A percentile compares a stretch with the other conserved stretches of the same genome.
These are phyloP conservation scores for Monosporozyma yasuniensis DNA, from an alignment of 805 yeast genomes.

Conservation along the genomic window DNA sequence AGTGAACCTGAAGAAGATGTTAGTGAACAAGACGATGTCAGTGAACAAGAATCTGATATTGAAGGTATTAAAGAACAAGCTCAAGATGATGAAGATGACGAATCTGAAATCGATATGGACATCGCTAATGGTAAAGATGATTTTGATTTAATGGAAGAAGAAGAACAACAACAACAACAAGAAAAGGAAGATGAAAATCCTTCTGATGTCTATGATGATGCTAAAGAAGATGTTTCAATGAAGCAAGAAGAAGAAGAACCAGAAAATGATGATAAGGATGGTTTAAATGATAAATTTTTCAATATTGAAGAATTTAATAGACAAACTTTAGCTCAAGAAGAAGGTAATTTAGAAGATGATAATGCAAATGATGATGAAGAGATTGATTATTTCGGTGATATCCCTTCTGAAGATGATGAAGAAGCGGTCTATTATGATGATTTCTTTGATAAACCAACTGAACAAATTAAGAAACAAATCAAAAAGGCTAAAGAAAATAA, in stretches of 20 bases:
- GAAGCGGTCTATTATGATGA: conserved; percentile 56
- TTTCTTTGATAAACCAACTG: conserved; percentile 43
- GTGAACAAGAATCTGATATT: conserved; percentile 19
- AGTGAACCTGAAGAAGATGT: conserved; percentile 13
- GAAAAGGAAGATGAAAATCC: conserved; percentile 21
- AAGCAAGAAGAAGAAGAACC: conserved; percentile 23
- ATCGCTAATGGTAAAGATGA: conserved; percentile 2
- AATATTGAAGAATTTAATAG: conserved; percentile 76
- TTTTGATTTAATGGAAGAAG: conserved; percentile 7
- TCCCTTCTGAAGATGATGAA: conserved; percentile 44
- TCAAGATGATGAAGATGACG: conserved; percentile 12
- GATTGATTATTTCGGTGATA: conserved; percentile 43
- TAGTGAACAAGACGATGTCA: conserved; percentile 23
- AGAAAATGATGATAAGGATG: conserved; percentile 25
- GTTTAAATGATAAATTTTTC: conserved; percentile 75
- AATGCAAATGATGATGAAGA: conserved; percentile 42
- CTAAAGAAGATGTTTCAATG: conserved; percentile 1
- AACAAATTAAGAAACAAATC: conserved; percentile 4
- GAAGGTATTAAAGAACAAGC: not conserved
- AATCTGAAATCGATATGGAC: conserved; percentile 5
- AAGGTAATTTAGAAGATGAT: conserved; percentile 35
- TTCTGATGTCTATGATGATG: not conserved
- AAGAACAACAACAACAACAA: conserved; percentile 18
- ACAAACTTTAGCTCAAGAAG: conserved; percentile 59
- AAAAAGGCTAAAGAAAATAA: not conserved